Evolutionary conservation across 1,284 basidiomycete genomes (phyloP).

Genomic region (Puccinia polysora): DNA sequence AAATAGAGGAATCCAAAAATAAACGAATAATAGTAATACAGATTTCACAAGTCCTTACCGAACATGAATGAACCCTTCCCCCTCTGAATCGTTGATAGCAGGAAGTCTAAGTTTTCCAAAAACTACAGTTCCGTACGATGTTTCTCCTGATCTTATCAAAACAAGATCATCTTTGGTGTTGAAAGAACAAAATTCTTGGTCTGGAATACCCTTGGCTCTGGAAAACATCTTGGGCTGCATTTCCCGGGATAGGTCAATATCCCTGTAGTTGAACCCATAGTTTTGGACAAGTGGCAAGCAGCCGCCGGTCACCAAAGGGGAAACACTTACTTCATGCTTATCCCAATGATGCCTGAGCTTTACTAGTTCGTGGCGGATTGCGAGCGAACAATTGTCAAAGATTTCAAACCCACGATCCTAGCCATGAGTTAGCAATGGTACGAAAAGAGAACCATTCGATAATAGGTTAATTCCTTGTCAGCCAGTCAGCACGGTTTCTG

Average conservation of each 20-base stretch:
- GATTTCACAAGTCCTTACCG: too few relatives aligned
- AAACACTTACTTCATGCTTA: slow-evolving; percentile 51
- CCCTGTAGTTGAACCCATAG: not conserved
- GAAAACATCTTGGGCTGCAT: slow-evolving; percentile 12
- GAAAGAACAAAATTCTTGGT: slow-evolving; percentile 60
- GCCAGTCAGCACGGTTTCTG: not conserved
- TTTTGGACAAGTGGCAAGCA: too few relatives aligned
- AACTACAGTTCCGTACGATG: slow-evolving; percentile 66
- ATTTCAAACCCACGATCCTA: slow-evolving; percentile 9
- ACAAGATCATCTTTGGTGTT: slow-evolving; percentile 55
- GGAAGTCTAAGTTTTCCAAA: slow-evolving; percentile 70
- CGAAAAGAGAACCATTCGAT: too few relatives aligned
- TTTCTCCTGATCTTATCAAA: slow-evolving; percentile 55
- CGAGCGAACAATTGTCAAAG: slow-evolving; percentile 59
- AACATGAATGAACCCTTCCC: slow-evolving; percentile 66
- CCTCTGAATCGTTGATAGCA: slow-evolving; percentile 61
- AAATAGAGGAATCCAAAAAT: not conserved
- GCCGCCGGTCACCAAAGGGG: not conserved
- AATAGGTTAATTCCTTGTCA: not conserved
- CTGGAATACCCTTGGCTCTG: slow-evolving; percentile 58
- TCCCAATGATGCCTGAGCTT: slow-evolving; percentile 67
- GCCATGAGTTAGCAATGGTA: not conserved
- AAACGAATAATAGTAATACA: slow-evolving; percentile 28
- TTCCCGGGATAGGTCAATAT: too few relatives aligned
- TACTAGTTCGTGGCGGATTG: slow-evolving; percentile 63